Conservation (phyloP, 2,329 filamentous ascomycete species). For the Xylaria multiplex region DNA sequence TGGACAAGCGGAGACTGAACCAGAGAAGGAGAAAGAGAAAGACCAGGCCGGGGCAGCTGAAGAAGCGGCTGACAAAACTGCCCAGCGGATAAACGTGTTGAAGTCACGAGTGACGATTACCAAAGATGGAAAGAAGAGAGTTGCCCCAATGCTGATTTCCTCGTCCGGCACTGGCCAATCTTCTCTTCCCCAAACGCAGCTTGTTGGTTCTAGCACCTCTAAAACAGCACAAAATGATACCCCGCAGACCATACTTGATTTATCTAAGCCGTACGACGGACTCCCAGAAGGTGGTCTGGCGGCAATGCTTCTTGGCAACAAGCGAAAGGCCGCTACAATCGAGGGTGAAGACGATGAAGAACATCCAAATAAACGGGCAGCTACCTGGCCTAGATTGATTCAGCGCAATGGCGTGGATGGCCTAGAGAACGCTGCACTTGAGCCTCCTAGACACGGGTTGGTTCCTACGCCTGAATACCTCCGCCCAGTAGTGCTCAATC, state of each 20-base stretch:
- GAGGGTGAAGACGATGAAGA: conserved; percentile 82
- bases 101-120: conserved; percentile 95
- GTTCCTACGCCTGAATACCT: conserved; percentile 83
- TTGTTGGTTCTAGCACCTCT: conserved; percentile 78
- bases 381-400: conserved; percentile 77
- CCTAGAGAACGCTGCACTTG: conserved; percentile 76
- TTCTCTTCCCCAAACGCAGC: conserved; percentile 86
- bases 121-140: conserved; percentile 96
- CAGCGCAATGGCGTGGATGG: conserved; percentile 81
- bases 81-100: conserved; percentile 67
- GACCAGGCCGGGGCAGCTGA: conserved; percentile 53
- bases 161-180: conserved; percentile 88
- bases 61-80: conserved; percentile 64
- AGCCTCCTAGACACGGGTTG: conserved; percentile 67
- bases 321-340: conserved; percentile 79
- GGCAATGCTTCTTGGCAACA: conserved; percentile 89
- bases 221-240: conserved; percentile 73
- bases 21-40: conserved; percentile 39
- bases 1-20: conserved; percentile 45
- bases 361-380: conserved; percentile 60
- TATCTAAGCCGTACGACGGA: conserved; percentile 93
- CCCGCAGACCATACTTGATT: conserved; percentile 84
- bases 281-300: conserved; percentile 89
- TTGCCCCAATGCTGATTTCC: conserved; percentile 90
- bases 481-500: conserved; percentile 86